A percentile compares a stretch with the other conserved stretches of the same genome.
phyloP scores from a whole-genome alignment of 768 basidiomycete genomes.

The Suillus cothurnatus region DNA sequence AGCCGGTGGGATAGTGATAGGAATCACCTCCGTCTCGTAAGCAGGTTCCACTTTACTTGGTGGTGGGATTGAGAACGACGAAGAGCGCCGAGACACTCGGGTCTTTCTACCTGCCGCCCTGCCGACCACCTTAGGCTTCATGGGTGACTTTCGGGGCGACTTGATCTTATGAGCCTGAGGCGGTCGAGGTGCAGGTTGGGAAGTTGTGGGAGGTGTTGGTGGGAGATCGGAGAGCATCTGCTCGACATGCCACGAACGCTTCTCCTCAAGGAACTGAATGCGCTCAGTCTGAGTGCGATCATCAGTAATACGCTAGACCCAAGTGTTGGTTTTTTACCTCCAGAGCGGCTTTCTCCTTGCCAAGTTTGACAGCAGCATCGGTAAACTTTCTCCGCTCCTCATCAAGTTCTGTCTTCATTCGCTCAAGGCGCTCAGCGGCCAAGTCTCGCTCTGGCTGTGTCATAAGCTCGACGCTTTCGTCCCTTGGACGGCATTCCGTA shows the following conservation, averaged over 20 bases:
- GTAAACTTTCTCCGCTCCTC: constrained; percentile 65
- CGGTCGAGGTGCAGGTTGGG: constrained; percentile 26
- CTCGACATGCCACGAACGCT: constrained; percentile 70
- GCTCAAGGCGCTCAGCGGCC: constrained; percentile 55
- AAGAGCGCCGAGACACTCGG: constrained; percentile 48
- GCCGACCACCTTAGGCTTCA: constrained; percentile 47
- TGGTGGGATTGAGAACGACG: constrained; percentile 38
- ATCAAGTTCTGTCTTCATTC: constrained; percentile 58
- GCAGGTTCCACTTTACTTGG: constrained; percentile 42
- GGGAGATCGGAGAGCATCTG: constrained; percentile 61
- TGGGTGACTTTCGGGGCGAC: constrained; percentile 46
- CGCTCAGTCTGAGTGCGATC: constrained; percentile 54
- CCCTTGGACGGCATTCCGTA: constrained; percentile 28
- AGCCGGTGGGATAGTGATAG: constrained; percentile 23
- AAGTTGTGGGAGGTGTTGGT: constrained; percentile 39
- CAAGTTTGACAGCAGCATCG: constrained; percentile 62
- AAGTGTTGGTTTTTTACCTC: constrained; percentile 51
- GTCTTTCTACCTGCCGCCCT: constrained; percentile 51
- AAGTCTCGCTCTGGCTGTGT: constrained; percentile 53
- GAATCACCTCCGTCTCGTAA: constrained; percentile 56
- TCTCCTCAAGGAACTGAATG: constrained; percentile 64
- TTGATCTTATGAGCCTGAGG: constrained; percentile 31
- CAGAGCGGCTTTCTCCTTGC: constrained; percentile 62
- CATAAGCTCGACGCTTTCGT: constrained; percentile 57
- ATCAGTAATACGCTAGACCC: constrained; percentile 11